phyloP scores from a whole-genome alignment of 1,284 basidiomycete genomes.

The Cryptococcus floricola region DNA sequence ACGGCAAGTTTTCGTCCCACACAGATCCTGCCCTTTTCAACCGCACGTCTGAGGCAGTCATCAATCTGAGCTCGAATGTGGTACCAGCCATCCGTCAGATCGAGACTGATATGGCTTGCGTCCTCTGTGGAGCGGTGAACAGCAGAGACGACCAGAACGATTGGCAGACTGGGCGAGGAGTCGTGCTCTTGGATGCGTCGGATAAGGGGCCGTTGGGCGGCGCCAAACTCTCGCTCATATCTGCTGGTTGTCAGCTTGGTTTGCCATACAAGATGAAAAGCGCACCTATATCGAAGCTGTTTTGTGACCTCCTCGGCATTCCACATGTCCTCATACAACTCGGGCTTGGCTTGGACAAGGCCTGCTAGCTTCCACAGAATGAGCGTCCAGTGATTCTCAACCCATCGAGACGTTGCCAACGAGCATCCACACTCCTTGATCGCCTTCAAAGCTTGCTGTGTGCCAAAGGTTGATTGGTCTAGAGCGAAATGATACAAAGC shows the following conservation, averaged over 20 bases:
- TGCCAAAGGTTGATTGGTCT: slow-evolving; percentile 24
- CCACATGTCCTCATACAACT: slow-evolving; percentile 62
- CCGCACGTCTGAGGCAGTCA: slow-evolving; percentile 65
- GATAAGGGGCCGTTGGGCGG: slow-evolving; percentile 72
- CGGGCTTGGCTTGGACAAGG: slow-evolving; percentile 68
- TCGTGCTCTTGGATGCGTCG: slow-evolving; percentile 61
- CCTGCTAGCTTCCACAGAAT: slow-evolving; percentile 94
- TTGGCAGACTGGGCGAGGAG: slow-evolving; percentile 58
- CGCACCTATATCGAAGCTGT: slow-evolving; percentile 81
- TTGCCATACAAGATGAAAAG: neutral
- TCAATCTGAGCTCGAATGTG: slow-evolving; percentile 73
- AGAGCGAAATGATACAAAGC: slow-evolving; percentile 62
- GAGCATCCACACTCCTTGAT: slow-evolving; percentile 31
- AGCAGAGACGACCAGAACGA: slow-evolving; percentile 78
- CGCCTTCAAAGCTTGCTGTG: slow-evolving; percentile 21
- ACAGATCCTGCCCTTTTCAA: slow-evolving; percentile 61
- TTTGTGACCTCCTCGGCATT: slow-evolving; percentile 70
- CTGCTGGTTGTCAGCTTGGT: slow-evolving; percentile 49
- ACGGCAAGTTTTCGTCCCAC: slow-evolving; percentile 80
- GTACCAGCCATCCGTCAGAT: slow-evolving; percentile 97
- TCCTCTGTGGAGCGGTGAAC: slow-evolving; percentile 56
- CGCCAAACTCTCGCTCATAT: slow-evolving; percentile 84
- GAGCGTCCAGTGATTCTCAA: slow-evolving; percentile 83
- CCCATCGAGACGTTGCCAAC: slow-evolving; percentile 58
- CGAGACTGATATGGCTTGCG: slow-evolving; percentile 53